Base-by-base conservation (phyloP, 1,139 yeast species). In the Neolecta irregularis region DNA sequence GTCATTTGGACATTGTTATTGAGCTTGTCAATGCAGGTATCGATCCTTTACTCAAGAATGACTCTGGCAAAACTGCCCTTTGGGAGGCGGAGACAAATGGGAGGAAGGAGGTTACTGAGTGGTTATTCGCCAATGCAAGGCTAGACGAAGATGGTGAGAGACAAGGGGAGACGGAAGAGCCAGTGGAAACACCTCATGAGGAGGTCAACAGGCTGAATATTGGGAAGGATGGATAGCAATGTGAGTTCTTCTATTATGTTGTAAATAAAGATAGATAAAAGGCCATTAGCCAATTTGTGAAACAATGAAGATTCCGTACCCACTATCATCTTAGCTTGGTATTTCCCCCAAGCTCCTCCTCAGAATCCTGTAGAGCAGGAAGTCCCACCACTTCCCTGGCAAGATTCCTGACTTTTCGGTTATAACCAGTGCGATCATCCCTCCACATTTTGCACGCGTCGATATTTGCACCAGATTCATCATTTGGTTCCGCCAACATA, bases 391-490 rank as follows among this genome's bases (percentile, higher is more conserved):
- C 64, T 48, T 67, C 67, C 32, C 69, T 56, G 21, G 79, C 91
- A 47, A 75, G 80, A 21, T 54, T 53, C 38, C 69, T 65, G 11
- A 88, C 91, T 41, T 67, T 69, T 41, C 60, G 56, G 48, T 76
- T 68, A 51, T 73, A 88, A 47, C 67, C 74, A 3, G 59, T 65
- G 37, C 85, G 64, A 53, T 80, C 62, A 46, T 80, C 93, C 54
- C 98, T 67, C 93, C 94, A 85, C 46, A 88, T 64, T 57, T 83
- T 83, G 47, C 93, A 80, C 2, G 98, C 98, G 52, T 88, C 98
- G 38, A 88, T 78, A 52, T 88, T 83, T 34, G 98, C 98, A 4
- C 95, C 96, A 50, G 93, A 77, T 55, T 85, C 96, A 21, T 81
- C 79, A 52, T 88, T 88, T 3, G 98, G 96, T 55, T 88, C 96